A percentile compares a stretch with the other conserved stretches of the same genome.
phyloP scores from a whole-genome alignment of 108 stramenopile species.

The Cyclostephanos invisitatus region DNA sequence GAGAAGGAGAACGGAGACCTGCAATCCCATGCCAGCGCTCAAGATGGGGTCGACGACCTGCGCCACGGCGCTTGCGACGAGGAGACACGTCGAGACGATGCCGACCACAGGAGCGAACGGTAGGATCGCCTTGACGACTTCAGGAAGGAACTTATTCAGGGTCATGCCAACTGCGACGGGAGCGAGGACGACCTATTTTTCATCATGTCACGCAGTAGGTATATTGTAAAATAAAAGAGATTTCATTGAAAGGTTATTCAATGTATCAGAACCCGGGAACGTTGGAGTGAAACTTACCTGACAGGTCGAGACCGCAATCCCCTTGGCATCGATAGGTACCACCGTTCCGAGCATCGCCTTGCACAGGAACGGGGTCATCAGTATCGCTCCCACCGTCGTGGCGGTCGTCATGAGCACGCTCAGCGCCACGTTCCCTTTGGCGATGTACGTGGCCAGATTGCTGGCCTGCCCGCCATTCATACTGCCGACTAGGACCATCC shows the following conservation, averaged over 20 bases:
- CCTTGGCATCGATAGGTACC: slow-evolving; percentile 95
- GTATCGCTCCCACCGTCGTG: slow-evolving; percentile 95
- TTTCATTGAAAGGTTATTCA: neutral
- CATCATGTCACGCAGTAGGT: neutral
- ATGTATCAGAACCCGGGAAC: neutral
- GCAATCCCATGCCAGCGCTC: slow-evolving; percentile 80
- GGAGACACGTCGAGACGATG: slow-evolving; percentile 92
- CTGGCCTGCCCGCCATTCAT: slow-evolving; percentile 98
- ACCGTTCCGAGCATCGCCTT: slow-evolving; percentile 92
- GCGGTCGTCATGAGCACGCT: slow-evolving; percentile 98
- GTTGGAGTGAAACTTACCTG: slow-evolving; percentile 58
- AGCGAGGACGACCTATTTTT: slow-evolving; percentile 87
- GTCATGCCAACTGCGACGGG: slow-evolving; percentile 96
- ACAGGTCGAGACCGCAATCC: slow-evolving; percentile 93
- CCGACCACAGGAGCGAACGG: slow-evolving; percentile 96
- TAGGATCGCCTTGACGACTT: slow-evolving; percentile 85
- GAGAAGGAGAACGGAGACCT: slow-evolving; percentile 90
- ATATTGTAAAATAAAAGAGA: neutral
- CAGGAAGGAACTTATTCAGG: slow-evolving; percentile 91
- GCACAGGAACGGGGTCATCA: slow-evolving; percentile 97
- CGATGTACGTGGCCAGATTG: slow-evolving; percentile 98
- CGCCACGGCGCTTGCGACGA: slow-evolving; percentile 95
- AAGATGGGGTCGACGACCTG: slow-evolving; percentile 89
- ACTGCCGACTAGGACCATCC: slow-evolving; percentile 94
- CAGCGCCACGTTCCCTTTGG: slow-evolving; percentile 95